Percentiles rank a stretch among this genome's conserved stretches.
These are phyloP conservation scores for Fraxinus baroniana DNA, from an alignment of 305 asterid species.

Conservation along the genomic window DNA sequence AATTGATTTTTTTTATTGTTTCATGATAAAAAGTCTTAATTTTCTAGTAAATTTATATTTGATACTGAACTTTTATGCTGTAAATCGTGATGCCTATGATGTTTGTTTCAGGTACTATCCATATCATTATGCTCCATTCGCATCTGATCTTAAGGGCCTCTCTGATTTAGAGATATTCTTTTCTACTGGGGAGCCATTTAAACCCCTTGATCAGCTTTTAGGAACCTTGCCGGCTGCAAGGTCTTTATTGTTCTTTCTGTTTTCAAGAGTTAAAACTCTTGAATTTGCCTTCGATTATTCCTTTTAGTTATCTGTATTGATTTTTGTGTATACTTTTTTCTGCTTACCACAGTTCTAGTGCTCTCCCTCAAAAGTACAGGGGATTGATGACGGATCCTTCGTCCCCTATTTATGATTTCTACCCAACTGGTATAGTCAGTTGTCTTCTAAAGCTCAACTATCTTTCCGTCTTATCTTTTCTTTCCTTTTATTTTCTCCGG, in stretches of 20 bases:
- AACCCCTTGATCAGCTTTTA: slow-evolving; percentile 97
- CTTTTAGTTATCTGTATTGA: background rate
- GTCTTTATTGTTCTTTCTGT: slow-evolving; percentile 33
- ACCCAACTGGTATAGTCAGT: slow-evolving; percentile 68
- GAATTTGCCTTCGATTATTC: slow-evolving; percentile 17
- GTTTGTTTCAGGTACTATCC: slow-evolving; percentile 83
- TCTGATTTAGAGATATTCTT: slow-evolving; percentile 83
- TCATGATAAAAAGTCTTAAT: slow-evolving; percentile 11
- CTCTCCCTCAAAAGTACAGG: slow-evolving; percentile 85
- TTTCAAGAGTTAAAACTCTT: slow-evolving; percentile 12
- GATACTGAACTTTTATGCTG: slow-evolving; percentile 10
- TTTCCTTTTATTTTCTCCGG: slow-evolving; percentile 13
- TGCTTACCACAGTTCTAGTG: slow-evolving; percentile 56
- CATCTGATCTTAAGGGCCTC: slow-evolving; percentile 85
- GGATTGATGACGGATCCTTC: slow-evolving; percentile 82
- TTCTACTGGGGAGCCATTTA: slow-evolving; percentile 87
- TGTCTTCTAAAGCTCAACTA: slow-evolving; percentile 15
- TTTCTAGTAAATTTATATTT: slow-evolving; percentile 8
- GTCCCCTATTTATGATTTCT: slow-evolving; percentile 76
- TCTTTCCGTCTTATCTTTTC: background rate
- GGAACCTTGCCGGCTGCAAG: slow-evolving; percentile 99
- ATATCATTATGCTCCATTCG: slow-evolving; percentile 97
- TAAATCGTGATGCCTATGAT: slow-evolving; percentile 17
- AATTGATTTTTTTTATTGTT: slow-evolving; percentile 4
- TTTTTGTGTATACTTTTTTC: slow-evolving; percentile 8